A percentile compares a stretch with the other conserved stretches of the same genome.
Conservation (phyloP, 2,329 filamentous ascomycete species). For the Fusarium sp. region DNA sequence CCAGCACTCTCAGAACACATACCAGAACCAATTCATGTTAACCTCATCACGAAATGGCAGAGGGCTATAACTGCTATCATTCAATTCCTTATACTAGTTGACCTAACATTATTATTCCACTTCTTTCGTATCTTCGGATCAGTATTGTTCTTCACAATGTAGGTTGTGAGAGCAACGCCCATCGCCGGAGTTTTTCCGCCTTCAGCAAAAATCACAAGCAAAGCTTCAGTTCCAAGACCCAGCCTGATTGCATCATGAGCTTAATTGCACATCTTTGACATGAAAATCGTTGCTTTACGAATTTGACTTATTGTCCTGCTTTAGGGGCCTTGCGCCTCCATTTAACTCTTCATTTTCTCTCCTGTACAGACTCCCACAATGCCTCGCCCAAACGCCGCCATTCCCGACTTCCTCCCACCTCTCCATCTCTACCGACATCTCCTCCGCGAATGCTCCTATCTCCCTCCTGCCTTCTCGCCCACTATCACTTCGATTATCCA, state of each 20-base stretch:
- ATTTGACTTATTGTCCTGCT: not conserved
- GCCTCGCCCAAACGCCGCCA: slow-evolving; percentile 44
- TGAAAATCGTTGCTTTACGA: not conserved
- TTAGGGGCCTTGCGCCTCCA: slow-evolving; percentile 20
- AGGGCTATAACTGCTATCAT: not conserved
- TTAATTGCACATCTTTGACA: not conserved
- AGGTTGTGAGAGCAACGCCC: not conserved
- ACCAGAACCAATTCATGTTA: not conserved
- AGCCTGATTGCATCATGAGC: not conserved
- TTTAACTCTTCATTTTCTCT: not conserved
- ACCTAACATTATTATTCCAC: not conserved
- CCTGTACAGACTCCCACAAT: slow-evolving; percentile 32
- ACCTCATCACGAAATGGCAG: not conserved
- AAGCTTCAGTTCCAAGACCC: not conserved
- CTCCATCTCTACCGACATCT: slow-evolving; percentile 67
- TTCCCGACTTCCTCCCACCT: slow-evolving; percentile 43
- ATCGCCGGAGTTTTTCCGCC: slow-evolving; percentile 34
- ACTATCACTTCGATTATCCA: slow-evolving; percentile 59
- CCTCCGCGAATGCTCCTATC: slow-evolving; percentile 71
- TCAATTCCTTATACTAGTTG: too few species aligned
- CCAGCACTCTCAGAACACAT: not conserved
- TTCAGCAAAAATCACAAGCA: slow-evolving; percentile 14
- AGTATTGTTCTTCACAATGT: not conserved
- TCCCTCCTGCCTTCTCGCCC: slow-evolving; percentile 63
- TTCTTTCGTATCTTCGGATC: not conserved